Evolutionary conservation across 345 rosid species (phyloP), one percentile per base, ranked within the genome.

Genomic region (Conringia planisiliqua): DNA sequence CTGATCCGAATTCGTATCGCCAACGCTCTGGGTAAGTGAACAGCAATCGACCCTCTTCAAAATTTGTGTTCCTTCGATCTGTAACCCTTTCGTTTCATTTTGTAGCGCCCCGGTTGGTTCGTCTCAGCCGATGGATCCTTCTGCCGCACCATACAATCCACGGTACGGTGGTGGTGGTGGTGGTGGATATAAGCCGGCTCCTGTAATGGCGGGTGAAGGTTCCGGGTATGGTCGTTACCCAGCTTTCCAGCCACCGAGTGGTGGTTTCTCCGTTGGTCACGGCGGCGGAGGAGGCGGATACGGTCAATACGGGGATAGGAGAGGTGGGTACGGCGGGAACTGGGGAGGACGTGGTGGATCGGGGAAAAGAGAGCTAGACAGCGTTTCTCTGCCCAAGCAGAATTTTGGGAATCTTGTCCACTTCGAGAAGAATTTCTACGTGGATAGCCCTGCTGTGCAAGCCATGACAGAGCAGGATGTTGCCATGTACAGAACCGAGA

Each of bases 1-100:
- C 85, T 69, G 98, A 90, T 60, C 96, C 98, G 1, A 85, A 84
- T 64, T 92, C 96, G 18, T 88, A 90, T 79, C 98, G 91, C 76
- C 88, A 83, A 40, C 89, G 96, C n/a, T 82, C 92, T 68, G 88
- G 96, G 98, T 88, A 82, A 73, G 59, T 55, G 65, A 52, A 32
- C 1, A 57, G 1, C 56, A 22, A 30, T 64, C n/a, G 22, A 52
- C 51, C 12, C 17, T 43, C 52, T 17, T 10, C 32, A 7, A n/a
- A n/a, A 24, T 40, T 54, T 17, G 26, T 66, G 20, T 35, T 20
- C 35, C 20, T 14, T 24, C 17, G 17, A 20, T 56, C 13, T 66
- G 54, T 73, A 65, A 24, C 9, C 12, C 14, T 24, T 62, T 3
- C 59, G 14, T 47, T 36, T 36, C 36, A 12, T 29, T 77, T 43